Conservation (phyloP, 164 flowering plant species). For the Akebia trifoliata region DNA sequence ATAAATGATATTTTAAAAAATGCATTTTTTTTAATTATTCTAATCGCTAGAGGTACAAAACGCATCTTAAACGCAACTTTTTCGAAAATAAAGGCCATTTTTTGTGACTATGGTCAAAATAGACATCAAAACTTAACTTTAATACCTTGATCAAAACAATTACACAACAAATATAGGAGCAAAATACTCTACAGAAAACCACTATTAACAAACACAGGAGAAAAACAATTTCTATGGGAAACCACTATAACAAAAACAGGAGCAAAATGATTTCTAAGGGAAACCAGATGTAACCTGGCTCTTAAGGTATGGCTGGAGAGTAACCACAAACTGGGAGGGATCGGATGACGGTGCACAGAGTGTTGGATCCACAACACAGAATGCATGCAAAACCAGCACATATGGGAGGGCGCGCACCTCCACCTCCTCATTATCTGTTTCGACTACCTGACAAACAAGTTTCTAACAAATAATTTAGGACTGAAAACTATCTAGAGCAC, state of each 20-base stretch:
- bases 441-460: constrained; percentile 58
- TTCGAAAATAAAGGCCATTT: too few species aligned
- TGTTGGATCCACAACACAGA: constrained; percentile 86
- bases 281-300: constrained; percentile 51
- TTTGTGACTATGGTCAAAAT: too few species aligned
- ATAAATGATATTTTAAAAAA: too few species aligned
- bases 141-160: too few species aligned
- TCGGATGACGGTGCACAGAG: constrained; percentile 91
- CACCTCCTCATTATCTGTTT: constrained; percentile 53
- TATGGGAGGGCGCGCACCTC: constrained; percentile 77
- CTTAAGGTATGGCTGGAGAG: constrained; percentile 93
- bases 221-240: too few species aligned
- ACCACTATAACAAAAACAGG: not conserved
- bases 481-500: not conserved
- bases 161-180: too few species aligned
- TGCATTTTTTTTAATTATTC: too few species aligned
- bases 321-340: constrained; percentile 92
- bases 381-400: constrained; percentile 83
- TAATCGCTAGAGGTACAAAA: too few species aligned
- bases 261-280: not conserved
- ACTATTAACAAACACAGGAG: too few species aligned
- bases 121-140: too few species aligned
- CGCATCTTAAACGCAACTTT: too few species aligned
- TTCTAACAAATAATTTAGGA: not conserved
- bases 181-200: too few species aligned